A percentile compares a stretch with the other conserved stretches of the same genome.
phyloP scores from a whole-genome alignment of 2,329 filamentous ascomycete species.

The Didymella segeticola region DNA sequence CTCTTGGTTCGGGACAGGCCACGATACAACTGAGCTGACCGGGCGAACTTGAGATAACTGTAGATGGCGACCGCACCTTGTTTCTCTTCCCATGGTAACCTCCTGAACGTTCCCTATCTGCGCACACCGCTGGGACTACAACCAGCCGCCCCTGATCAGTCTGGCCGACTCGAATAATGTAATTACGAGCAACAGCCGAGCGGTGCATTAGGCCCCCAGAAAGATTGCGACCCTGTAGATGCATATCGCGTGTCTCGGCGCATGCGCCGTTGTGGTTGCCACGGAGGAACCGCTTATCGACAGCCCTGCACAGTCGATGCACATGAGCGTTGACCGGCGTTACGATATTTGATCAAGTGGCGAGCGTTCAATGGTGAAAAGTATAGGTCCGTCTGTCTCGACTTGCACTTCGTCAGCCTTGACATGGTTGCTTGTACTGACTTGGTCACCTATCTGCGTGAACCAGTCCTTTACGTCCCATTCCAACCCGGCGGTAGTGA shows the following conservation, averaged over 20 bases:
- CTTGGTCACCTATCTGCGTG: conserved; percentile 60
- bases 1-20: not conserved
- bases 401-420: conserved; percentile 50
- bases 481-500: conserved; percentile 80
- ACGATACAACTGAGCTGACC: not conserved
- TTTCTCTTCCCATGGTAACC: not conserved
- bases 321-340: not conserved
- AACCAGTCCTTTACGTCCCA: conserved; percentile 90
- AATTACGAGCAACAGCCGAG: conserved; percentile 2
- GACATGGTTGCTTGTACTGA: conserved; percentile 60
- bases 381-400: conserved; percentile 50
- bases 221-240: not conserved
- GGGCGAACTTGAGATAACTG: not conserved
- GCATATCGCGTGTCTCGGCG: not conserved
- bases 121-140: not conserved
- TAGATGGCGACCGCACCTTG: not conserved
- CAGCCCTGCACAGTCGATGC: not conserved
- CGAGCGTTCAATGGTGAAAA: conserved; percentile 56
- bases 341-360: not conserved
- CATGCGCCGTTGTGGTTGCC: not conserved
- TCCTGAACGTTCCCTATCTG: not conserved
- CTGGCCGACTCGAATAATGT: not conserved
- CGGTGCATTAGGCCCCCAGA: not conserved
- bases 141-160: not conserved
- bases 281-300: not conserved